Base-by-base conservation (phyloP, 1,284 basidiomycete genomes). In the Apiotrichum montevideense region DNA sequence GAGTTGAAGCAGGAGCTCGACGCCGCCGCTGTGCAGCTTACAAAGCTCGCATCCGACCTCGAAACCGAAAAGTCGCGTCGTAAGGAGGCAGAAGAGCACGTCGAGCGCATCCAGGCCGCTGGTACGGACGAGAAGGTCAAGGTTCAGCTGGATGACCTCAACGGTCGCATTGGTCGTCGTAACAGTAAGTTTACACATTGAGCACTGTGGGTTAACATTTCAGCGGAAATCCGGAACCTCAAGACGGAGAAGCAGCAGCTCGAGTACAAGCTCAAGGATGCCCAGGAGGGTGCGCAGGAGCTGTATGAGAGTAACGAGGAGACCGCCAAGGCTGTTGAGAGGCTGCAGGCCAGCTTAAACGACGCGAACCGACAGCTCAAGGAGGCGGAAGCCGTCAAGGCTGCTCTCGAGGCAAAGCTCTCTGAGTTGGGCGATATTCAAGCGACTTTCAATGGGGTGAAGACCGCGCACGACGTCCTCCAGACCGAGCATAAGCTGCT, bases 171-270 rank as follows among this genome's bases (percentile, higher is more conserved):
- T 21, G 32, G 14, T 11, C 40, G 50, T 11, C 40, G 50, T 6
- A 42, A 51, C 6, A 33, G 50, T 51, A 15, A 51, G 50, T 51
- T 14, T 21, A 21, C 21, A 21, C 21, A 3, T 4, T 39, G 37
- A 7, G 7, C 21, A 21, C 21, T 21, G 3, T 50, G 21, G 10
- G 1, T 10, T 51, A 21, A 51, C 41, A 8, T 35, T 7, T n/a
- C 33, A 42, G 50, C 32, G 15, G 40, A 51, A 4, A 42, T 42
- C 41, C 34, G 35, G 33, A 51, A 51, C 35, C 50, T 55, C 21
- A 47, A 55, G 51, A 44, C 39, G 14, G 59, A 57, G 33, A 46
- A 42, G 3, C 43, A 55, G 35, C 48, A 55, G 55, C 46, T 61
- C 9, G 35, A 52, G 13, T 40, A 44, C 39, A 56, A 60, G 40